Evolutionary conservation across 2,329 filamentous ascomycete species (phyloP), one percentile per base, ranked within the genome.

Genomic region (Venturia pyrina): DNA sequence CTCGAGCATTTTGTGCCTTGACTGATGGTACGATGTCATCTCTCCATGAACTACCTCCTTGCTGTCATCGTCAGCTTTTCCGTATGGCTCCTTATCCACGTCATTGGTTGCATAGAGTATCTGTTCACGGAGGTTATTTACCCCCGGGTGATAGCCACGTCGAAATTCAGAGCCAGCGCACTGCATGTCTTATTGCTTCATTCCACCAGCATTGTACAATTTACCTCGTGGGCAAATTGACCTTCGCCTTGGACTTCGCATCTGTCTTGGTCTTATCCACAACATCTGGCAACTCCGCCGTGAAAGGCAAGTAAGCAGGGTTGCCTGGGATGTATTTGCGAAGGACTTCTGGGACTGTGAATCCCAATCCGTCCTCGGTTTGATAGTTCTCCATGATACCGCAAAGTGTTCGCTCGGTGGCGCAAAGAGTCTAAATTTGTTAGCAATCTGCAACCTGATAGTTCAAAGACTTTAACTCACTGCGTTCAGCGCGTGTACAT

Each of bases 331-430:
- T 88, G 76, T 96, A 98, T 78, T 92, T 93, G 71, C 90, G 86
- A 67, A 97, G 83, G 59, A 89, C 87, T 77, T 93, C 89, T 0
- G 93, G 93, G 43, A 96, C 88, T 66, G 84, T 84, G 71, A 96
- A 83, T 69, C 91, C 91, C 71, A 96, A 83, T 69, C 91, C 91
- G 76, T 76, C 89, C 73, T 92, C 87, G 0, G 88, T 95, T 81
- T 99, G 95, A 78, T 93, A 98, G 79, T 98, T 99, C 80, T 99
- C 95, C 48, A 99, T 84, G 56, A 99, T 83, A 75, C 93, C 97
- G 83, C 95, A 98, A 62, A 67, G 83, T 0, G 93, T 91, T 75
- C 93, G 85, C 75, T 96, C 93, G 0, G 93, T 97, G 21, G 93
- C 93, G 76, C 89, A 93, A 48, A 97, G 82, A 24, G 90, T 48